A percentile compares a stretch with the other conserved stretches of the same genome.
Conservation (phyloP, 2,329 filamentous ascomycete genomes). For the Penicillium sp. region DNA sequence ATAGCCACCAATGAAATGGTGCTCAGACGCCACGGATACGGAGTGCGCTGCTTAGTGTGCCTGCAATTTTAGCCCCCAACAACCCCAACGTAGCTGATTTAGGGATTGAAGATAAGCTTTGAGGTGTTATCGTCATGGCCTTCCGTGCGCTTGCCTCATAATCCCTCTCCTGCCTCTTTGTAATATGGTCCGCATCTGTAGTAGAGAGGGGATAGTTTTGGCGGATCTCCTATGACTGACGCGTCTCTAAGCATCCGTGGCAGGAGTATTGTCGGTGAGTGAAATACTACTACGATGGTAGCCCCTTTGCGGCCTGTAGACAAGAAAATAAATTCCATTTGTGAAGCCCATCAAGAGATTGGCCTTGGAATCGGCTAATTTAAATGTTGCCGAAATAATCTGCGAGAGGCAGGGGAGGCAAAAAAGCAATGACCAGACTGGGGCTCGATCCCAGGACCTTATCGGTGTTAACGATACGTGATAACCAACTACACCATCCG, state of each 20-base stretch:
- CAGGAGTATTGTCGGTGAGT: no score
- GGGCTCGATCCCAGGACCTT: conserved; percentile 40
- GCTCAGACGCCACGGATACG: not conserved
- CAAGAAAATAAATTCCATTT: no score
- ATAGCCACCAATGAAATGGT: not conserved
- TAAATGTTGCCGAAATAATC: no score
- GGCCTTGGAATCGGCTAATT: no score
- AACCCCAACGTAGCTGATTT: not conserved
- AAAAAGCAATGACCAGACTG: conserved; percentile 22
- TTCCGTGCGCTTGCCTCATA: not conserved
- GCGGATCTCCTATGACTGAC: not conserved
- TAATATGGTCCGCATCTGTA: not conserved
- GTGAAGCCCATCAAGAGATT: no score
- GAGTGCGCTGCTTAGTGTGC: not conserved
- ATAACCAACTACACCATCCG: conserved; percentile 43
- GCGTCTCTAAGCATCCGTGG: not conserved
- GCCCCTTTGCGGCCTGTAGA: no score
- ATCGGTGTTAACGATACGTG: conserved; percentile 44
- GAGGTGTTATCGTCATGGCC: not conserved
- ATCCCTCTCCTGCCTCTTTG: not conserved
- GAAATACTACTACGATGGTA: no score
- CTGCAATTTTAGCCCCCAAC: not conserved
- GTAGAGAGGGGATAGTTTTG: not conserved
- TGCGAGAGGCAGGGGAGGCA: no score
- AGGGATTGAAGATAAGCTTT: not conserved